Evolutionary conservation across 768 basidiomycete genomes (phyloP).

Genomic region (Suillus spraguei): DNA sequence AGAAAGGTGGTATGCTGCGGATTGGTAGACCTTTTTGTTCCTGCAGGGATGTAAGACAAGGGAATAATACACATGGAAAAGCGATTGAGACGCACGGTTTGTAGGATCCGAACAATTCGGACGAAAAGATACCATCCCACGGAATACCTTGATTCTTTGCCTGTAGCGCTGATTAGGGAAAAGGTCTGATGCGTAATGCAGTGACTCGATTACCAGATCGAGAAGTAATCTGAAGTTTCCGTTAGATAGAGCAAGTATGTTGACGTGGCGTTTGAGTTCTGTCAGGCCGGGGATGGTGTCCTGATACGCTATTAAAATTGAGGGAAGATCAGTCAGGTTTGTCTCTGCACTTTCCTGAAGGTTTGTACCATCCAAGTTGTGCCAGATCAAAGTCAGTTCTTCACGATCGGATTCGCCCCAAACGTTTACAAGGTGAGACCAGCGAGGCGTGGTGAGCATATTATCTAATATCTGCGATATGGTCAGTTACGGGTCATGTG

Average conservation of each 20-base stretch:
- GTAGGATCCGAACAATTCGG: slow-evolving; percentile 60
- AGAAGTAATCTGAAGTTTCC: slow-evolving; percentile 62
- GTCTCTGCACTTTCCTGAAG: not conserved
- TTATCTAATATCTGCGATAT: slow-evolving; percentile 53
- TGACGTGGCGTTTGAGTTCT: slow-evolving; percentile 49
- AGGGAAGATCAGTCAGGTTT: not conserved
- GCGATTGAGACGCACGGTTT: slow-evolving; percentile 55
- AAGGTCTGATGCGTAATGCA: not conserved
- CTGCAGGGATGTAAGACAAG: slow-evolving; percentile 18
- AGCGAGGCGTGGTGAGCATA: slow-evolving; percentile 51
- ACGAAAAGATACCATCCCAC: slow-evolving; percentile 65
- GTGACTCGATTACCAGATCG: slow-evolving; percentile 50
- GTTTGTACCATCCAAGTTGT: slow-evolving; percentile 51
- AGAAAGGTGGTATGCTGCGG: slow-evolving; percentile 49
- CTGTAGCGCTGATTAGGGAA: slow-evolving; percentile 31
- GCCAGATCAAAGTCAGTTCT: slow-evolving; percentile 58
- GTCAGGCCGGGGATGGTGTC: slow-evolving; percentile 53
- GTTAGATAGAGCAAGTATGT: slow-evolving; percentile 62
- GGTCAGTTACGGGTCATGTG: not conserved
- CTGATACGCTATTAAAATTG: slow-evolving; percentile 49
- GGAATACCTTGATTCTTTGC: slow-evolving; percentile 63
- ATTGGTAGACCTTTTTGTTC: slow-evolving; percentile 51
- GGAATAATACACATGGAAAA: not conserved
- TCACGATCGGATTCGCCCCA: slow-evolving; percentile 48
- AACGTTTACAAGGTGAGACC: slow-evolving; percentile 47